Conservation (phyloP, 768 basidiomycete species). For the Lactarius psammicola region DNA sequence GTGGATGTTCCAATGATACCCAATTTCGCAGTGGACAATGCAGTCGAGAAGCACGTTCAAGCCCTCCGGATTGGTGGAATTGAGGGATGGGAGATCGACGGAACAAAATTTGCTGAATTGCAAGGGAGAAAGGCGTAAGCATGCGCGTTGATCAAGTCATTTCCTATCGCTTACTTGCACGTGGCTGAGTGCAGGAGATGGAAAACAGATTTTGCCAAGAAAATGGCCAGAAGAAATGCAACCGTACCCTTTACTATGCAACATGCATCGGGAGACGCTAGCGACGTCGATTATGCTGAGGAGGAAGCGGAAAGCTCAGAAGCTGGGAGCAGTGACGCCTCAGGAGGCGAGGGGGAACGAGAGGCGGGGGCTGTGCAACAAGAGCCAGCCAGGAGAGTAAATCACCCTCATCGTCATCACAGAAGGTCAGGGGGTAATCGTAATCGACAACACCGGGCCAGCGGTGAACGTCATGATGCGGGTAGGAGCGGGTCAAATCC, state of each 20-base stretch:
- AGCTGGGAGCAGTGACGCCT: not conserved
- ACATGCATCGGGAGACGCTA: not conserved
- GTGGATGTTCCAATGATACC: constrained; percentile 51
- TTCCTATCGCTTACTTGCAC: constrained; percentile 9
- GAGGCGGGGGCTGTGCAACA: constrained; percentile 11
- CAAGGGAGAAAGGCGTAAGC: constrained; percentile 52
- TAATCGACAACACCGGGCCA: constrained; percentile 2
- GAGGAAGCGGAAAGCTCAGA: constrained; percentile 14
- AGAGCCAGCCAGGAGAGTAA: not conserved
- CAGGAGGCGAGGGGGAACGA: constrained; percentile 3
- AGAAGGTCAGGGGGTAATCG: constrained; percentile 4
- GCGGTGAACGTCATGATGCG: constrained; percentile 1
- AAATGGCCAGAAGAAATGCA: not conserved
- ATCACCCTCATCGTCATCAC: not conserved
- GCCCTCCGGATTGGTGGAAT: constrained; percentile 47
- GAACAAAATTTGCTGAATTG: constrained; percentile 52
- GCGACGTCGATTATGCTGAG: constrained; percentile 7
- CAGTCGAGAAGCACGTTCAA: constrained; percentile 57
- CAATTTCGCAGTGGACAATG: constrained; percentile 60
- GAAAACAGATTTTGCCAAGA: constrained; percentile 18
- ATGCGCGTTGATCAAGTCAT: constrained; percentile 14
- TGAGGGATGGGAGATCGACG: constrained; percentile 53
- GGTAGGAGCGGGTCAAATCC: constrained; percentile 5
- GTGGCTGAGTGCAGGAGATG: constrained; percentile 21
- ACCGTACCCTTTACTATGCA: not conserved